Percentiles rank a stretch among this genome's conserved stretches.
These are phyloP conservation scores for Heritiera littoralis DNA, from an alignment of 345 rosid species.

Conservation along the genomic window DNA sequence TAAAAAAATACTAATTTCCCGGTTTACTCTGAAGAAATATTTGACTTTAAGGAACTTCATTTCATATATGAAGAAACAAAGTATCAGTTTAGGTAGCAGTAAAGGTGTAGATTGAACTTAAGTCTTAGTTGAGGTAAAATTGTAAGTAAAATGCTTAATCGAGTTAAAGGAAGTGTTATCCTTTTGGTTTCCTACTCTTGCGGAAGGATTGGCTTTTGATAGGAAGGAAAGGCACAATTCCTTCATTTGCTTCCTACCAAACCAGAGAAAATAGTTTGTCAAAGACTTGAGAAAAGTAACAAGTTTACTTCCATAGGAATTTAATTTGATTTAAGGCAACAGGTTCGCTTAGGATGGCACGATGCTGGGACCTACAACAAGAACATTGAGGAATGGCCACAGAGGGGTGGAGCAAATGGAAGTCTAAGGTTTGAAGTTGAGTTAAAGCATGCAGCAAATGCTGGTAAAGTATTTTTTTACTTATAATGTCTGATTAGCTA, in stretches of 20 bases:
- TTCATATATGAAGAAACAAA: constrained; percentile 5
- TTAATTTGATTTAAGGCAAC: neutral
- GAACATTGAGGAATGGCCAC: constrained; percentile 93
- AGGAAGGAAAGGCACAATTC: neutral
- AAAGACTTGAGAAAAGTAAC: neutral
- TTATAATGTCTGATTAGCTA: neutral
- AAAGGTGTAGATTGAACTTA: neutral
- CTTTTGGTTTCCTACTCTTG: neutral
- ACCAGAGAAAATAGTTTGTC: neutral
- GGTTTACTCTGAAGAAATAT: neutral
- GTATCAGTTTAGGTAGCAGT: neutral
- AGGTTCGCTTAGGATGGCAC: constrained; percentile 98
- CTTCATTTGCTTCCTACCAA: neutral
- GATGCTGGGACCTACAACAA: constrained; percentile 96
- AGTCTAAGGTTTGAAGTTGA: constrained; percentile 90
- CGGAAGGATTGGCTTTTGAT: neutral
- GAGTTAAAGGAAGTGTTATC: neutral
- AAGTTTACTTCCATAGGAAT: neutral
- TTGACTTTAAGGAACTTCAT: neutral
- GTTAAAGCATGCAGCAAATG: constrained; percentile 93
- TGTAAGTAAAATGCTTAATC: neutral
- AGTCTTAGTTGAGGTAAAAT: neutral
- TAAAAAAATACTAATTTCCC: neutral
- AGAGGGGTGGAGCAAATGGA: constrained; percentile 91
- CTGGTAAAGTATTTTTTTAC: constrained; percentile 48